phyloP scores from a whole-genome alignment of 768 basidiomycete species.

The Auriscalpium microsporum region DNA sequence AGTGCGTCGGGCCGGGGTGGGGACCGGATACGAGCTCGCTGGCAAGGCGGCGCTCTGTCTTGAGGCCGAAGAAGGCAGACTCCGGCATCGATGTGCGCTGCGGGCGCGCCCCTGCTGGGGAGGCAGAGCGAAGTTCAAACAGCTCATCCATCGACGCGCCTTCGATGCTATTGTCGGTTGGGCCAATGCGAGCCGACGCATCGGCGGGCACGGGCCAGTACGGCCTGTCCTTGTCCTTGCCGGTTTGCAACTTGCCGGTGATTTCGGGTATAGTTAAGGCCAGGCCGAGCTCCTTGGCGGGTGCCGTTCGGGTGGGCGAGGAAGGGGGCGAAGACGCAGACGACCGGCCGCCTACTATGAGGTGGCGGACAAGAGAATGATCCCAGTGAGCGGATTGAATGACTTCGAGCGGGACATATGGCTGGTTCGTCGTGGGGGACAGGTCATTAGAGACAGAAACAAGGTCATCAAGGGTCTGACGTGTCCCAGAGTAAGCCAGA shows the following conservation, averaged over 20 bases:
- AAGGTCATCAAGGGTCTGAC: constrained; percentile 72
- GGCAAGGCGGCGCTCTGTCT: constrained; percentile 34
- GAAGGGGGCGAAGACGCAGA: constrained; percentile 25
- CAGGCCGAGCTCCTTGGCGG: constrained; percentile 62
- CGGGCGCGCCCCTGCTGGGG: constrained; percentile 18
- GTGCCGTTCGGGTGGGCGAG: constrained; percentile 23
- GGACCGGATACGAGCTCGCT: constrained; percentile 35
- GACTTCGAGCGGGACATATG: constrained; percentile 58
- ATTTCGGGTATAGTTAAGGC: constrained; percentile 48
- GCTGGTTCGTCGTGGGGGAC: constrained; percentile 59
- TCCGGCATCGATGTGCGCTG: constrained; percentile 30
- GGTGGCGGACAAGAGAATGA: constrained; percentile 57
- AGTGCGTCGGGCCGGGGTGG: constrained; percentile 37
- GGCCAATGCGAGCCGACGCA: constrained; percentile 69
- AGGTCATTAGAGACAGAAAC: constrained; percentile 64
- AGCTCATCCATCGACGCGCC: constrained; percentile 63
- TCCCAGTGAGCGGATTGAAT: constrained; percentile 79
- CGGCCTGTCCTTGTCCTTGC: constrained; percentile 22
- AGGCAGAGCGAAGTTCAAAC: constrained; percentile 32
- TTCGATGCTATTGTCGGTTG: constrained; percentile 41
- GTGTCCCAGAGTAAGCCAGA: constrained; percentile 6
- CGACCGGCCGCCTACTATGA: constrained; percentile 36
- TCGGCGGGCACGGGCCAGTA: constrained; percentile 65
- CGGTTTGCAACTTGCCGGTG: constrained; percentile 18
- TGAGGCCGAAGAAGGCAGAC: constrained; percentile 57